Evolutionary conservation across 2,329 filamentous ascomycete genomes (phyloP), one percentile per base, ranked within the genome.

Genomic region (Colletotrichum karsti): DNA sequence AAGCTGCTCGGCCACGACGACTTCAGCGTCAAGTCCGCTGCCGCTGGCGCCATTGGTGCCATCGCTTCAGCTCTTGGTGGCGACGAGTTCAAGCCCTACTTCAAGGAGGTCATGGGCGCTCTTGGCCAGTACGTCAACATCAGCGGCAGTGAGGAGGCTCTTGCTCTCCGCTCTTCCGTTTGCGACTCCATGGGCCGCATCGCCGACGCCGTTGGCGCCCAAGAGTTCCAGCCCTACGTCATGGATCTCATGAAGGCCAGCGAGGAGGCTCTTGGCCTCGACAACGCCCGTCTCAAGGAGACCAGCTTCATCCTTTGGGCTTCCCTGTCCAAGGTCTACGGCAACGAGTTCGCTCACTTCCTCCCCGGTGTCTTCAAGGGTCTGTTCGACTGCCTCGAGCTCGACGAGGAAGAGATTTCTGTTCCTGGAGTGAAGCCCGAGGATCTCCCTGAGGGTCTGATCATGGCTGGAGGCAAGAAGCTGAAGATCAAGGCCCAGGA

Each of bases 281-380:
- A 94, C 74, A 95, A 98, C 82, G 93, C 95, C 44, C 90, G 95
- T 64, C 90, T 98, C 57, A 93, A 94, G 80, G 96, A 99, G 85
- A 98, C 94, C 70, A 97, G 94, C 78, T 99, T 97, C 83, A 97
- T 98, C 70, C 87, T 99, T 61, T 99, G 96, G 95, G 94, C 93
- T 72, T 94, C 93, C 42, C 90, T 99, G 77, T 92, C 95, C 70
- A 97, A 97, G 84, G 94, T 98, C 9, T 98, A 98, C 80, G 91
- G 92, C 74, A 92, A 93, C 76, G 87, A 94, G 61, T 95, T 97
- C 70, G 88, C 90, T 63, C 90, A 92, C 66, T 96, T 94, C 82
- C 87, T 96, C 7, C 85, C 88, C 1, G 93, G 92, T 56, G 92
- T 94, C 56, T 92, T 95, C 78, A 90, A 92, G 77, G 91, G 91